phyloP scores from a whole-genome alignment of 2,329 filamentous ascomycete species.

The Alternaria dauci region DNA sequence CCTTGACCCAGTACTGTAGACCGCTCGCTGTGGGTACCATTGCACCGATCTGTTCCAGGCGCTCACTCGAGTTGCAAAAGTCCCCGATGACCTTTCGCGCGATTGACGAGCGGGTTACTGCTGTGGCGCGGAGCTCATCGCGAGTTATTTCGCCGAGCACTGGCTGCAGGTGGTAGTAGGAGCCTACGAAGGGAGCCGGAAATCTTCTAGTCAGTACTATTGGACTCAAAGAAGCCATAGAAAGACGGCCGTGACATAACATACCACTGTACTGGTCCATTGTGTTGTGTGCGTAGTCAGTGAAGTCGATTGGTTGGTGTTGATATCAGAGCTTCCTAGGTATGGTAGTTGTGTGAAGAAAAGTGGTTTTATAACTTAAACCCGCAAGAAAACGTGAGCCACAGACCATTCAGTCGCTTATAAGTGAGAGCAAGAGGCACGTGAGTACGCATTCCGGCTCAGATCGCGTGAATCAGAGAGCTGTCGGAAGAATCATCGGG shows the following conservation, averaged over 20 bases:
- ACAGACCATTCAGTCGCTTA: background rate
- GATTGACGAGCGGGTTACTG: background rate
- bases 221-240: background rate
- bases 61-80: conserved; percentile 2
- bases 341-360: background rate
- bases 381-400: background rate
- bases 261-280: background rate
- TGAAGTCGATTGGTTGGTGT: background rate
- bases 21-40: background rate
- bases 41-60: background rate
- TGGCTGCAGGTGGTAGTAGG: background rate
- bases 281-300: background rate
- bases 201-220: background rate
- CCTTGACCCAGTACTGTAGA: background rate
- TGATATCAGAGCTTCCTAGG: background rate
- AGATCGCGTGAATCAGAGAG: background rate
- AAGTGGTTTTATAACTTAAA: background rate
- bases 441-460: background rate
- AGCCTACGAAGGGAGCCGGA: no score
- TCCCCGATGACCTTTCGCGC: background rate
- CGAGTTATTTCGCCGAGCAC: background rate
- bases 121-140: background rate
- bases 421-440: background rate
- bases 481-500: background rate
- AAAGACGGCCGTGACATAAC: background rate